Conservation (phyloP, 2,329 filamentous ascomycete genomes). For the Clarireedia sp. region DNA sequence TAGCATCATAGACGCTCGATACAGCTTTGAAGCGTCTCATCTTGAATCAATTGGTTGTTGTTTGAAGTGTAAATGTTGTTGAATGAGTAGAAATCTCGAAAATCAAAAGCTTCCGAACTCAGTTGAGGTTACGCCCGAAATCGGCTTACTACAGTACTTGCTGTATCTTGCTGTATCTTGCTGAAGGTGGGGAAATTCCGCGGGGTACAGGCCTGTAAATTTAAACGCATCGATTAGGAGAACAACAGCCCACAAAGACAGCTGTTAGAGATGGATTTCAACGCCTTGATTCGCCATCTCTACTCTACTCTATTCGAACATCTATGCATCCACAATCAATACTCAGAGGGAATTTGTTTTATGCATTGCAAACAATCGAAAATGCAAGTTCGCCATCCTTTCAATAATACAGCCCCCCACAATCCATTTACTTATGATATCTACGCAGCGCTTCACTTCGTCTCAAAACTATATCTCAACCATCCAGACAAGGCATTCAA, state of each 20-base stretch:
- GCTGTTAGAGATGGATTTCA: no score
- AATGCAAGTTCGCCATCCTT: conserved; percentile 5
- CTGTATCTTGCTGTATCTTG: not conserved
- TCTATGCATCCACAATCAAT: conserved; percentile 7
- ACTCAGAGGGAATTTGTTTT: not conserved
- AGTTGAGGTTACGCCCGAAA: not conserved
- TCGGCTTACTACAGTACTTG: not conserved
- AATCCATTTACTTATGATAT: conserved; percentile 8
- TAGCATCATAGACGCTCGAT: conserved; percentile 16
- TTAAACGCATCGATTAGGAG: no score
- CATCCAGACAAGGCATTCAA: conserved; percentile 67
- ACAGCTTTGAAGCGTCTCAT: conserved; percentile 27
- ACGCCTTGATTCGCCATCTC: not conserved
- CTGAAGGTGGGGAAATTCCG: not conserved
- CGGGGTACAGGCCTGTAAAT: not conserved
- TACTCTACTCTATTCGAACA: conserved; percentile 21
- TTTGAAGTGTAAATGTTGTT: conserved; percentile 1
- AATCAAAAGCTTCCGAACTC: conserved; percentile 9
- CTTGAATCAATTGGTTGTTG: conserved; percentile 19
- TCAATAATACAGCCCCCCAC: conserved; percentile 7
- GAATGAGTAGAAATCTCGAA: conserved; percentile 2
- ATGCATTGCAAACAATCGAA: not conserved
- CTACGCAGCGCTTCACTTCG: conserved; percentile 20
- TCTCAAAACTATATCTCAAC: conserved; percentile 62
- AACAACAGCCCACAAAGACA: no score